phyloP scores from a whole-genome alignment of 2,329 filamentous ascomycete genomes.

The Fusarium phyllophilum region DNA sequence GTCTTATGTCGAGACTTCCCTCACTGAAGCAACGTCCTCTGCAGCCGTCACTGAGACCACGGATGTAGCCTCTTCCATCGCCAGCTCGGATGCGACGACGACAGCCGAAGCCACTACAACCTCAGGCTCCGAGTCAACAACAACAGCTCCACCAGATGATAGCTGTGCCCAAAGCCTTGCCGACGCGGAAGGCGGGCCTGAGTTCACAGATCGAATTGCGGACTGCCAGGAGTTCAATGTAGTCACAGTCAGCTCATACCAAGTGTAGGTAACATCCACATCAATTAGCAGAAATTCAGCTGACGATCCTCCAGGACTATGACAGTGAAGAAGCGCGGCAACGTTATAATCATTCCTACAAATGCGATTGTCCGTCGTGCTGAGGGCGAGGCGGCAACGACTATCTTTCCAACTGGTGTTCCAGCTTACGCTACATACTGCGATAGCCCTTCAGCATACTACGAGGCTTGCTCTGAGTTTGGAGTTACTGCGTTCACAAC shows the following conservation, averaged over 20 bases:
- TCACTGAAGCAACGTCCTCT: neutral
- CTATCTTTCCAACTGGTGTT: rapidly evolving
- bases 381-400: neutral
- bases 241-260: neutral
- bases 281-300: rapidly evolving
- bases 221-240: neutral
- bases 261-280: neutral
- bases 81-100: neutral
- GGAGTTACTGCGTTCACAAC: neutral
- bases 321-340: rapidly evolving
- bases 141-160: neutral
- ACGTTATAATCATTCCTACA: neutral
- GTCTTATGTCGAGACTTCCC: neutral
- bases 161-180: neutral
- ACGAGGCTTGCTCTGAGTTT: neutral
- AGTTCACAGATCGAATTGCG: rapidly evolving
- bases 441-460: neutral
- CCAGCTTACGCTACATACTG: neutral
- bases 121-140: neutral
- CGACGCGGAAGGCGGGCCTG: rapidly evolving
- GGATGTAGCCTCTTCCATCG: neutral
- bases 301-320: rapidly evolving
- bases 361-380: neutral
- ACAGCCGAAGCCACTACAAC: neutral
- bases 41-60: neutral